Percentiles rank a stretch among this genome's conserved stretches.
Evolutionary conservation across 2,329 filamentous ascomycete species (phyloP).

Genomic region (Hypocreales sp.): DNA sequence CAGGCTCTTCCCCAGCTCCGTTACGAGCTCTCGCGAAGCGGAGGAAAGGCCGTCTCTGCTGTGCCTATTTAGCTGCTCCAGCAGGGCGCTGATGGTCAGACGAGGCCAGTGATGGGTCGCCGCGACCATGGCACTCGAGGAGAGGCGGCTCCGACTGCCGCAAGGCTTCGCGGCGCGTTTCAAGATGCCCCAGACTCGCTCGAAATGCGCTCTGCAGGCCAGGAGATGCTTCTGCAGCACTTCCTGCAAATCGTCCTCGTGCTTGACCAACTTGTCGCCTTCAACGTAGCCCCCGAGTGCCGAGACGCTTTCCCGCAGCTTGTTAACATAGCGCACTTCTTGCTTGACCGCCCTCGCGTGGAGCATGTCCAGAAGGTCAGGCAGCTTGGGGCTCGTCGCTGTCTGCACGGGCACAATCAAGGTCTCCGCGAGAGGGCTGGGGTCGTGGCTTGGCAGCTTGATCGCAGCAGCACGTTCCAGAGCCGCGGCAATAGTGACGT

Average conservation of each 20-base stretch:
- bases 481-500: too few relatives aligned
- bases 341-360: too few relatives aligned
- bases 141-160: too few relatives aligned
- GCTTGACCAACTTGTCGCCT: background rate
- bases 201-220: background rate
- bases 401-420: too few relatives aligned
- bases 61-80: background rate
- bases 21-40: slow-evolving; percentile 17
- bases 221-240: background rate
- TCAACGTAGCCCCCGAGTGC: background rate
- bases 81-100: background rate
- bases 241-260: background rate
- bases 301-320: background rate
- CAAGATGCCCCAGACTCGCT: too few relatives aligned
- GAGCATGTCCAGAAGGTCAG: too few relatives aligned
- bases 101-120: background rate
- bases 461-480: too few relatives aligned
- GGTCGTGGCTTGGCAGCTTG: too few relatives aligned
- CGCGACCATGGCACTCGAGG: background rate
- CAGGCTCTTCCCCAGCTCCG: slow-evolving; percentile 20
- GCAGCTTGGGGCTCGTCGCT: too few relatives aligned
- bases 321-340: background rate
- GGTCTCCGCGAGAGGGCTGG: too few relatives aligned
- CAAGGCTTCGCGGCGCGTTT: too few relatives aligned
- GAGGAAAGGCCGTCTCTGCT: background rate